Evolutionary conservation across 352 stramenopile species (phyloP).

Genomic region (Pythium sukuiense): DNA sequence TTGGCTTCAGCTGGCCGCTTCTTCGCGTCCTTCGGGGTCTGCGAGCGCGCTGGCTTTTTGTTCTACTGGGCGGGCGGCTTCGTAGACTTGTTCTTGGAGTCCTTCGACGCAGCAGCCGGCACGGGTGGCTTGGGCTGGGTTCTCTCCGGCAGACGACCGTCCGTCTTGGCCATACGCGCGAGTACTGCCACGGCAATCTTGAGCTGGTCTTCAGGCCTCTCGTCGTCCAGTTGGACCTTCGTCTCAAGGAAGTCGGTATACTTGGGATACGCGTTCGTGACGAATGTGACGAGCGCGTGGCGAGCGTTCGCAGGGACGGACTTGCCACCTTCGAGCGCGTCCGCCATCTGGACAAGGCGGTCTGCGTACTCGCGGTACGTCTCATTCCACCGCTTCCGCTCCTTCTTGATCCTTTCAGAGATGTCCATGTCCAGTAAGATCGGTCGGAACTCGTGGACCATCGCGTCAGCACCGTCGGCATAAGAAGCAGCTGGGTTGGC

Average conservation of each 20-base stretch:
- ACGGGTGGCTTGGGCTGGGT: no score
- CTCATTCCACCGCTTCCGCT: not conserved
- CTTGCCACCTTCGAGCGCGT: not conserved
- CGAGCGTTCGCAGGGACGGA: conserved; percentile 1
- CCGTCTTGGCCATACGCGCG: conserved; percentile 2
- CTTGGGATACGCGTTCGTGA: not conserved
- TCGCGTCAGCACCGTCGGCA: no score
- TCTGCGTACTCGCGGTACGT: not conserved
- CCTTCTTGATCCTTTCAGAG: no score
- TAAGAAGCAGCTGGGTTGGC: not conserved
- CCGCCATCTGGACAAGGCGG: not conserved
- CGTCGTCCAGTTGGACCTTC: not conserved
- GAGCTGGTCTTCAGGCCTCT: not conserved
- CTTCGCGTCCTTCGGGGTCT: not conserved
- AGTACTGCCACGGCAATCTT: not conserved
- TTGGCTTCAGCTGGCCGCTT: not conserved
- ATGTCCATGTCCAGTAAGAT: not conserved
- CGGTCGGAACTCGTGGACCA: not conserved
- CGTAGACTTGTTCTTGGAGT: no score
- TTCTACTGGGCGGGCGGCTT: not conserved
- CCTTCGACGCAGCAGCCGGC: no score
- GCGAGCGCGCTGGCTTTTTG: not conserved
- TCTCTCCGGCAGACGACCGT: conserved; percentile 2
- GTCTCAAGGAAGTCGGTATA: conserved; percentile 6
- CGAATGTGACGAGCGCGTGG: conserved; percentile 5